Base-by-base conservation (phyloP, 192 early-diverging fungal genomes). In the Phlyctochytrium bullatum region DNA sequence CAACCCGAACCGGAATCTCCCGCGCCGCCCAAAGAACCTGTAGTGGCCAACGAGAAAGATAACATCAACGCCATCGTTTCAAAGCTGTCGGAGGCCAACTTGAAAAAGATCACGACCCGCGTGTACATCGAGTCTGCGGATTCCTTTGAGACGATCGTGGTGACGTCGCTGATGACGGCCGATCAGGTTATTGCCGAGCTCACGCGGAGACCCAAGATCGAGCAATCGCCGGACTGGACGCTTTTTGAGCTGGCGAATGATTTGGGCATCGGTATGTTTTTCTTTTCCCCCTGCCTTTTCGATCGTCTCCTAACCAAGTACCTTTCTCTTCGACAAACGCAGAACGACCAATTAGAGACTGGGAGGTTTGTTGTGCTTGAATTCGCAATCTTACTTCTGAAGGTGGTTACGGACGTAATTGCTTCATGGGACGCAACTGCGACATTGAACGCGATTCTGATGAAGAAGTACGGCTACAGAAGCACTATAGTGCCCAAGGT, bases 211-310 rank as follows among this genome's bases (percentile, higher is more conserved):
- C 79, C 75, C n/a, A 71, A 65, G 24, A 76, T 83, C 59, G 77
- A 77, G 59, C 61, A 65, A 71, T 77, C 71, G 58, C 60, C 67
- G 0, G 76, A 82, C 17, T 98, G 93, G 93, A 90, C 92, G 2
- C 75, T 98, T 35, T 98, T 98, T 81, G 96, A 98, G 71, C 78
- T 94, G 34, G 86, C 89, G 32, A 90, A 91, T 66, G 86, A 95
- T 65, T 86, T 90, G 76, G 88, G 89, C 34, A 77, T 96, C 52
- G 85, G 84, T 83, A 78, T 72, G 64, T 30, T 4, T 32, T 16
- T 20, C 51, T 59, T 17, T 31, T 34, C 23, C 14, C 23, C 59
- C 2, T 67, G 27, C 4, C 2, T 3, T 17, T 17, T 51, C 16
- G 16, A n/a, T 51, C 16, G 50, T 17, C n/a, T 51, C 16, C 50